Evolutionary conservation across 208 protist species (phyloP).

Genomic region (Porcisia hertigi): DNA sequence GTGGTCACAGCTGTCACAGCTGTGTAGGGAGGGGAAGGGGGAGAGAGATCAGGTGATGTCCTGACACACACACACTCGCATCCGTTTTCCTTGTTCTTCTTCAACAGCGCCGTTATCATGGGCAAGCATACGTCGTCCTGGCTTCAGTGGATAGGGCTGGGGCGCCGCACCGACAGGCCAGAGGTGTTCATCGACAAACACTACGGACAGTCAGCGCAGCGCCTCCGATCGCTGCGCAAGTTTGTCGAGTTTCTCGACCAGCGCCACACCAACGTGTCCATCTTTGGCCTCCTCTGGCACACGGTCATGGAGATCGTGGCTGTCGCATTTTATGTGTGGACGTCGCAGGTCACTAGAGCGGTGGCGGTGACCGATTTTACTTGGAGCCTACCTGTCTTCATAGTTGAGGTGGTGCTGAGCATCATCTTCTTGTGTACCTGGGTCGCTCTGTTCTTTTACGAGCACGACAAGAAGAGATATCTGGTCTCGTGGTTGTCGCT

Average conservation of each 20-base stretch:
- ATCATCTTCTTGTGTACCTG: slow-evolving; percentile 79
- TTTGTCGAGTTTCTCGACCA: slow-evolving; percentile 70
- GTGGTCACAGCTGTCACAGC: no score
- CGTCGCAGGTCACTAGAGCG: slow-evolving; percentile 41
- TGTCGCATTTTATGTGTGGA: slow-evolving; percentile 75
- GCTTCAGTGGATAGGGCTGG: slow-evolving; percentile 12
- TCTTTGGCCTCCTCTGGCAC: slow-evolving; percentile 54
- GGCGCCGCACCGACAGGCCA: slow-evolving; percentile 21
- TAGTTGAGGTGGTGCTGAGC: slow-evolving; percentile 66
- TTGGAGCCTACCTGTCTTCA: slow-evolving; percentile 59
- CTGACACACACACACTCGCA: neutral
- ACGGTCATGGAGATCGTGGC: slow-evolving; percentile 60
- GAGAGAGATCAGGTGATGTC: no score
- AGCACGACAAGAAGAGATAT: slow-evolving; percentile 68
- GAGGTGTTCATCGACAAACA: slow-evolving; percentile 39
- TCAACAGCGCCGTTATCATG: neutral
- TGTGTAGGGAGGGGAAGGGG: no score
- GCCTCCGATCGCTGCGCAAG: slow-evolving; percentile 55
- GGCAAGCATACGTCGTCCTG: neutral
- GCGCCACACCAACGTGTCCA: slow-evolving; percentile 65
- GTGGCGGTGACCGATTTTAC: slow-evolving; percentile 39
- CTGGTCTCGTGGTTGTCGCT: slow-evolving; percentile 64
- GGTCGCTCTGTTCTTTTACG: slow-evolving; percentile 61
- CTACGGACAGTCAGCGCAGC: slow-evolving; percentile 32
- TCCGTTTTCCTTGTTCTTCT: neutral